Base-by-base conservation (phyloP, 176 grass and related monocot species). In the Pontederia crassipes region DNA sequence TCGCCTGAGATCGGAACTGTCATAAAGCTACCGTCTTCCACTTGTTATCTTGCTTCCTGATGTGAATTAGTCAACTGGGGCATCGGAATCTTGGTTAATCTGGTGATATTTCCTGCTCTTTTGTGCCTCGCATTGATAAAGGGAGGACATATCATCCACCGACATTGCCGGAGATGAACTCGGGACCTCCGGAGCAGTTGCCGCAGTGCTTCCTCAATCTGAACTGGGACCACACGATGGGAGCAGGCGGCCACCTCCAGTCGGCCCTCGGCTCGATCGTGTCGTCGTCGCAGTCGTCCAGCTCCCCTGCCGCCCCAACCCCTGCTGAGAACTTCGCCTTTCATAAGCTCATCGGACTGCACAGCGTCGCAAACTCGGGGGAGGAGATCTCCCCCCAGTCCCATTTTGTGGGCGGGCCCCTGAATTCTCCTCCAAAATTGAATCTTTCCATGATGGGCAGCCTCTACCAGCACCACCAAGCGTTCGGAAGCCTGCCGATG, bases 351-450 rank as follows among this genome's bases (percentile, higher is more conserved):
- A 12, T 69, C 4, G 66, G 66, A 46, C 24, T 28, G 48, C 48
- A 24, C 29, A 15, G 15, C 15, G 4, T 68, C 15, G 28, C 16
- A 20, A 10, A 56, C 52, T 55, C 54, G 32, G 29, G 28, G 52
- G n/a, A 56, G 24, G 79, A 83, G 88, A 92, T 86, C 76, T 84
- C 84, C 32, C 61, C 77, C 35, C 81, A 74, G 65, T 66, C 71
- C 51, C 88, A 85, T 68, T 85, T 83, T 62, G 49, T 78, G 0
- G 74, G 73, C 59, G 79, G 70, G 12, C 67, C 81, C 57, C 76
- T 91, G 66, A 80, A 78, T 79, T 82, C 84, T 60, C 76, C 88
- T 10, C 74, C 84, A 63, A 88, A 93, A 68, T 80, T 83, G 50
- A 81, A 99, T 68, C 77, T 86, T 48, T 89, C 85, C 46, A 83